Evolutionary conservation across 2,329 filamentous ascomycete species (phyloP), one percentile per base, ranked within the genome.

Genomic region (Alternaria sp.): DNA sequence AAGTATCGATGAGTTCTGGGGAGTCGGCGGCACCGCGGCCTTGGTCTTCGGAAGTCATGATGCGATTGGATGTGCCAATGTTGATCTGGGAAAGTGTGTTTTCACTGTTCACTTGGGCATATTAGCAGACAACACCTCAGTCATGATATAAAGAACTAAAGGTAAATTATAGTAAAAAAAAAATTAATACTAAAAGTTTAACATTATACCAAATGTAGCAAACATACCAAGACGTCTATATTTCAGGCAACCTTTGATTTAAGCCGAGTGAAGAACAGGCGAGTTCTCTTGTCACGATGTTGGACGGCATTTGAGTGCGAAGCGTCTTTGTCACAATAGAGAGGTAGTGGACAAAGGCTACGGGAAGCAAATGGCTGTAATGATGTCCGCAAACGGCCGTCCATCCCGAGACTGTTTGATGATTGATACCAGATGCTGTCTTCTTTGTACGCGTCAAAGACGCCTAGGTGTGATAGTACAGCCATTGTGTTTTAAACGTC

Each of bases 371-470:
- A 61, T 56, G 65, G 52, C 46, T 56, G 53, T 58, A n/a, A 46
- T 52, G 53, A 14, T 60, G 56, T 45, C 66, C 65, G 65, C 62
- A 69, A 67, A 60, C 60, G 57, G 64, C 51, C 13, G 54, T 46
- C 39, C 56, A 57, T 44, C 54, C 50, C 17, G 7, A n/a, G 14
- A 26, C 37, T 50, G 52, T 54, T 58, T 65, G 54, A 55, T 50
- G 26, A 41, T 58, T 14, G 41, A 41, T 48, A 10, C 42, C 37
- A 52, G 50, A 34, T 44, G 39, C 56, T 41, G 42, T 54, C 52
- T 60, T 62, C 62, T 68, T 68, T 71, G 62, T 71, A 41, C 57
- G 59, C 58, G 51, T 48, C 39, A 49, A 51, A 36, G 41, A 46
- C 24, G 17, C 6, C 28, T 44, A 59, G 52, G 9, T 21, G 23